phyloP scores from a whole-genome alignment of 305 asterid genomes.

The Fraxinus velutina region DNA sequence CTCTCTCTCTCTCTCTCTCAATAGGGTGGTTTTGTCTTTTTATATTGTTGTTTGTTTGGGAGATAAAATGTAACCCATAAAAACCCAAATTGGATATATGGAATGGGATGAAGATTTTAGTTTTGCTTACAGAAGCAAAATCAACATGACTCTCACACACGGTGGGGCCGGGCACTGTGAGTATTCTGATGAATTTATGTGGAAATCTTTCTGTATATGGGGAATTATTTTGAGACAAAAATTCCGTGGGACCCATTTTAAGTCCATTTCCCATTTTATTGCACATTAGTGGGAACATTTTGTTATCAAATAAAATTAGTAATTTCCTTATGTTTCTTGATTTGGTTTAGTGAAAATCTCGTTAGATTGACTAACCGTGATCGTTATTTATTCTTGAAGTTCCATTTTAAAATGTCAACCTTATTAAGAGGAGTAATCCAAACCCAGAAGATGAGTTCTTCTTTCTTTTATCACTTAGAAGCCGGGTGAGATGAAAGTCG shows the following conservation, averaged over 20 bases:
- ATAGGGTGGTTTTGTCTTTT: constrained; percentile 39
- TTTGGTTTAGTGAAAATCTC: background rate
- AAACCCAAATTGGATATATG: background rate
- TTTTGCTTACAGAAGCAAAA: too few species aligned
- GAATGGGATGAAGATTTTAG: background rate
- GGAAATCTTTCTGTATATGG: too few species aligned
- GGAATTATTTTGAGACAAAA: constrained; percentile 27
- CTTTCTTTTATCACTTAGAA: too few species aligned
- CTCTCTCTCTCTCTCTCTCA: constrained; percentile 23
- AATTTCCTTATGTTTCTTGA: background rate
- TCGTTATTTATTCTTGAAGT: background rate
- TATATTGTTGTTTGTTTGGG: constrained; percentile 31
- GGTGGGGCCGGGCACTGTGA: too few species aligned
- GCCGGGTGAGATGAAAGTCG: too few species aligned
- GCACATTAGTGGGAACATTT: background rate
- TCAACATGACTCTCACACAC: too few species aligned
- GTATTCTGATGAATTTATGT: too few species aligned
- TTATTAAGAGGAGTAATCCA: too few species aligned
- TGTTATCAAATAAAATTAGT: background rate
- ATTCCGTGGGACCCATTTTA: constrained; percentile 22
- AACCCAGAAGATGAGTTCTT: too few species aligned
- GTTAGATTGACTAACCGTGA: background rate
- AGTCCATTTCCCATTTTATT: constrained; percentile 20
- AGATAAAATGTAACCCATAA: background rate
- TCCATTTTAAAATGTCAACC: background rate